Percentiles rank a stretch among this genome's conserved stretches.
Conservation (phyloP, 1,284 basidiomycete genomes). For the Ustilago crameri region DNA sequence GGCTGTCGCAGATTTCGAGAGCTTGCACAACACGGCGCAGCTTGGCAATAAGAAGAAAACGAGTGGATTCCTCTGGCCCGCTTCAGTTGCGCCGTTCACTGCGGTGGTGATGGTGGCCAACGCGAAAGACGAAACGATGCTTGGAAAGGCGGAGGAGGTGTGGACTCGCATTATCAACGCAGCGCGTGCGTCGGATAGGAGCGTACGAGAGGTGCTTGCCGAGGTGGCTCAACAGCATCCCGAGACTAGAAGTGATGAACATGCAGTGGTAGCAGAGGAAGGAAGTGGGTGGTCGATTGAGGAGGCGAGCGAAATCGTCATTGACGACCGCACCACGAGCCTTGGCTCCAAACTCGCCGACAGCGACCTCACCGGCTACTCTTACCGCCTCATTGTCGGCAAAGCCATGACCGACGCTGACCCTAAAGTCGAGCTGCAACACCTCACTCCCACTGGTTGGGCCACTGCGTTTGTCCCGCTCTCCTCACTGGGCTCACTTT, state of each 20-base stretch:
- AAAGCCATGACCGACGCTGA: constrained; percentile 33
- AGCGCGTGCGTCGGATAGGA: neutral
- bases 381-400: constrained; percentile 61
- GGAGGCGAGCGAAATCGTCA: constrained; percentile 41
- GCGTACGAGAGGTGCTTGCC: constrained; percentile 3
- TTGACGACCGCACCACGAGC: constrained; percentile 62
- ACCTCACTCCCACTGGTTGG: constrained; percentile 1
- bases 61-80: constrained; percentile 63
- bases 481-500: neutral
- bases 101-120: constrained; percentile 28
- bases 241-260: neutral
- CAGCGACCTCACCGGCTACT: constrained; percentile 66
- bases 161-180: neutral
- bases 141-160: constrained; percentile 6
- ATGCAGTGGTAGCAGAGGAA: neutral
- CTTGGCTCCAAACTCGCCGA: constrained; percentile 67
- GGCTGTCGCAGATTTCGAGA: constrained; percentile 16
- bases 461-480: neutral
- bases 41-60: constrained; percentile 10
- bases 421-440: constrained; percentile 19
- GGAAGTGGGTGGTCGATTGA: constrained; percentile 12
- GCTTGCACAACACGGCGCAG: neutral
- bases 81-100: constrained; percentile 55
- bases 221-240: neutral
- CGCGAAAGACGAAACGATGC: constrained; percentile 6